Evolutionary conservation across 2,329 filamentous ascomycete genomes (phyloP).

Genomic region (Pseudogymnoascus sp.): DNA sequence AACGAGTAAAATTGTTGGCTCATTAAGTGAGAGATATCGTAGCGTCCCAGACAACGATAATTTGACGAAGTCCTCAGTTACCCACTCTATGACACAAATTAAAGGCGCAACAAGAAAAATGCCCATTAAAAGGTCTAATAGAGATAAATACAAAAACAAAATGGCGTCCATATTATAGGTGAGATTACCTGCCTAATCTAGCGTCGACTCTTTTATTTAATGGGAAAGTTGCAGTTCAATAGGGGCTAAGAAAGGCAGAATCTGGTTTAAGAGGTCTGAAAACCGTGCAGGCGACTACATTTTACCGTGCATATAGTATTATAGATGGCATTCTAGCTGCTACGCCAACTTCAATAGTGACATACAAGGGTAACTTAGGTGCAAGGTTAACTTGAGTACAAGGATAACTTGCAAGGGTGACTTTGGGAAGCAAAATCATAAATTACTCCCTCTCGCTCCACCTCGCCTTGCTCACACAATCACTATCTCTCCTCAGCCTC

Average conservation of each 20-base stretch:
- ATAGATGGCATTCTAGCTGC: no score
- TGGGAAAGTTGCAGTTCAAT: no score
- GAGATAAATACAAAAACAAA: background rate
- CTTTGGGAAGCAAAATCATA: no score
- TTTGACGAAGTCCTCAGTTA: background rate
- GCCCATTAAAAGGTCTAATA: background rate
- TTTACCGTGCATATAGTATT: no score
- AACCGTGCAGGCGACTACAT: background rate
- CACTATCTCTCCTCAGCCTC: no score
- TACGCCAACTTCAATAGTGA: no score
- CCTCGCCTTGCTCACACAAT: no score
- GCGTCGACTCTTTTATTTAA: no score
- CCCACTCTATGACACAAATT: background rate
- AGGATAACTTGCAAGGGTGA: no score
- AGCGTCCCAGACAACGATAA: background rate
- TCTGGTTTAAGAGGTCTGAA: background rate
- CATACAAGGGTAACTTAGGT: no score
- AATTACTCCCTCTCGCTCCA: no score
- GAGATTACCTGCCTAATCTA: background rate
- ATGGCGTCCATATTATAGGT: background rate
- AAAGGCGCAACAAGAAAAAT: background rate
- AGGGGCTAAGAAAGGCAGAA: background rate
- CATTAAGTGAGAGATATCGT: background rate
- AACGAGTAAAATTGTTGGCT: background rate
- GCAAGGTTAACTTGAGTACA: no score